Evolutionary conservation across 1,284 basidiomycete species (phyloP), one percentile per base, ranked within the genome.

Genomic region (Vanrija pseudolonga): DNA sequence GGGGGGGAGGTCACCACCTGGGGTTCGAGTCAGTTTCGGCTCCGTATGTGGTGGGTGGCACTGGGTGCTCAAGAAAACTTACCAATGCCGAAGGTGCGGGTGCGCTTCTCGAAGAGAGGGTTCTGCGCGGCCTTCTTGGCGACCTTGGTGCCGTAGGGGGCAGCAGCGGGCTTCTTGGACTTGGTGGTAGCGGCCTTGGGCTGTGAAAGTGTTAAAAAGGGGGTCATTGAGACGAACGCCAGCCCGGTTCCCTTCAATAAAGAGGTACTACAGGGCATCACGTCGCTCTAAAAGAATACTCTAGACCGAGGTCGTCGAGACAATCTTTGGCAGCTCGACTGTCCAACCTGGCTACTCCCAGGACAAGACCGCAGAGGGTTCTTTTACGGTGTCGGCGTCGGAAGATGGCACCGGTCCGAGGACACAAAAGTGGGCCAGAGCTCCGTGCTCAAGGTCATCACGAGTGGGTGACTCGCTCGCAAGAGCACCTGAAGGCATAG

Each of bases 51-150:
- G n/a, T 26, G 20, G n/a, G n/a, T n/a, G n/a, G n/a, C n/a, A n/a
- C n/a, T n/a, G n/a, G n/a, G n/a, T 12, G 17, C 19, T 3, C 45
- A 44, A 59, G 22, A 20, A 6, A 18, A 62, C 86, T 26, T 69
- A 94, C 93, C 95, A 63, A 98, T 94, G 76, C 91, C 92, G 77
- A 96, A 98, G 83, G 91, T 93, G 78, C 88, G 89, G 69, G 91
- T 84, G 63, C 78, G 82, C 63, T 91, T 79, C 83, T 97, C 93
- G 77, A 98, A 96, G 71, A 98, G 86, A 73, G 95, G 92, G 84
- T 98, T 97, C 82, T 94, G 93, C 74, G 85, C 83, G 53, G 82
- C 76, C 77, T 80, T 80, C 81, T 92, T 90, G 66, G 82, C 74
- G 57, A 82, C 70, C 80, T 90, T 90, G 80, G 80, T 84, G 65